Conservation (phyloP, 1,284 basidiomycete species). For the Boletus mariae region DNA sequence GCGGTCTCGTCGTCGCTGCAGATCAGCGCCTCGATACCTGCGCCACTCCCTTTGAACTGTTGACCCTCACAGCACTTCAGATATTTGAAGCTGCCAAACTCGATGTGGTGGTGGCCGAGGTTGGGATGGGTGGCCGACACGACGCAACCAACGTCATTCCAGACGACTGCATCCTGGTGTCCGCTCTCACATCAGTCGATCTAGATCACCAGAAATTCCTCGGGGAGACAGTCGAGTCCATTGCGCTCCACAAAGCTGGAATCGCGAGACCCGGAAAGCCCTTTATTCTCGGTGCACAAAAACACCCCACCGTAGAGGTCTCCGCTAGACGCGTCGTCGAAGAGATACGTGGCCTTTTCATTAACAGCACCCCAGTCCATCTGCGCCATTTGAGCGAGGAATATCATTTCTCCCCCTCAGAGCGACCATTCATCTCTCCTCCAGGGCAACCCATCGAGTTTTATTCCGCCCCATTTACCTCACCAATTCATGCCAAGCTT, state of each 20-base stretch:
- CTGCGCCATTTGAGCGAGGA: slow-evolving; percentile 26
- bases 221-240: slow-evolving; percentile 71
- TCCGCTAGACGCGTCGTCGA: slow-evolving; percentile 42
- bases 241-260: slow-evolving; percentile 81
- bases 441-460: slow-evolving; percentile 44
- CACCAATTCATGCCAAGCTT: slow-evolving; percentile 40
- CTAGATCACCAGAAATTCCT: slow-evolving; percentile 92
- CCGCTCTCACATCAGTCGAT: slow-evolving; percentile 83
- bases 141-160: slow-evolving; percentile 94
- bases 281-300: slow-evolving; percentile 75
- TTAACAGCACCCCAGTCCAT: slow-evolving; percentile 32
- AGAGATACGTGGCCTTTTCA: slow-evolving; percentile 41
- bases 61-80: slow-evolving; percentile 73
- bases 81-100: slow-evolving; percentile 67
- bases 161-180: slow-evolving; percentile 67
- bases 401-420: slow-evolving; percentile 34
- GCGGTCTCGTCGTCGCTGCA: slow-evolving; percentile 48
- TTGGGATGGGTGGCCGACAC: slow-evolving; percentile 88
- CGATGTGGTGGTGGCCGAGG: slow-evolving; percentile 88
- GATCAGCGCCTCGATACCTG: slow-evolving; percentile 45
- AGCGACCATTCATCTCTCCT: slow-evolving; percentile 36
- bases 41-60: slow-evolving; percentile 82
- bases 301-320: slow-evolving; percentile 47
- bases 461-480: slow-evolving; percentile 40
- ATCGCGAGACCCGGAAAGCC: slow-evolving; percentile 72